Conservation (phyloP, 805 yeast genomes). For the Kazachstania africana region DNA sequence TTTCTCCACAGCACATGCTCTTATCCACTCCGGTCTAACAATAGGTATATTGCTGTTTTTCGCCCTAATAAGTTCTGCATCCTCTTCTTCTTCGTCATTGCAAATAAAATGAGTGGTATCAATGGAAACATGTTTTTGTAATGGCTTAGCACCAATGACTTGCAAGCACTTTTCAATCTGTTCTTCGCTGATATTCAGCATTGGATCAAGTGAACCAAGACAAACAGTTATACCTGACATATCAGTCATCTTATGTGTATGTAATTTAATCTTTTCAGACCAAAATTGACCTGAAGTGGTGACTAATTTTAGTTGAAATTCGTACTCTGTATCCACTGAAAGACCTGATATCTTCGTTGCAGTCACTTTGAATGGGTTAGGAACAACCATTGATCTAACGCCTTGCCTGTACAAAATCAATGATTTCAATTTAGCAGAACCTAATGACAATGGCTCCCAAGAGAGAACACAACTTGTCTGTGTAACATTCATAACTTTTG, state of each 20-base stretch:
- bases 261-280: constrained; percentile 57
- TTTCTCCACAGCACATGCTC: constrained; percentile 83
- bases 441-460: constrained; percentile 82
- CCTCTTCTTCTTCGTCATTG: constrained; percentile 21
- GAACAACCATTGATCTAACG: constrained; percentile 66
- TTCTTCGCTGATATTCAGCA: constrained; percentile 32
- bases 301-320: constrained; percentile 66
- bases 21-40: constrained; percentile 93
- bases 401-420: constrained; percentile 56
- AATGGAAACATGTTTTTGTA: constrained; percentile 61
- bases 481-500: constrained; percentile 66
- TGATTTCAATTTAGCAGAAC: constrained; percentile 69
- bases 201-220: constrained; percentile 63
- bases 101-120: constrained; percentile 93
- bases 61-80: constrained; percentile 60
- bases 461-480: constrained; percentile 91
- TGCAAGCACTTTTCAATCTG: constrained; percentile 54
- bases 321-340: constrained; percentile 72
- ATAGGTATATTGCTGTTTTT: constrained; percentile 80
- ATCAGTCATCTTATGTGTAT: constrained; percentile 94
- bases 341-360: constrained; percentile 86
- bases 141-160: constrained; percentile 73
- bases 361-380: constrained; percentile 65
- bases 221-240: constrained; percentile 86
- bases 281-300: constrained; percentile 82